Conservation (phyloP, 2,329 filamentous ascomycete species). For the Colletotrichum theobromicola region DNA sequence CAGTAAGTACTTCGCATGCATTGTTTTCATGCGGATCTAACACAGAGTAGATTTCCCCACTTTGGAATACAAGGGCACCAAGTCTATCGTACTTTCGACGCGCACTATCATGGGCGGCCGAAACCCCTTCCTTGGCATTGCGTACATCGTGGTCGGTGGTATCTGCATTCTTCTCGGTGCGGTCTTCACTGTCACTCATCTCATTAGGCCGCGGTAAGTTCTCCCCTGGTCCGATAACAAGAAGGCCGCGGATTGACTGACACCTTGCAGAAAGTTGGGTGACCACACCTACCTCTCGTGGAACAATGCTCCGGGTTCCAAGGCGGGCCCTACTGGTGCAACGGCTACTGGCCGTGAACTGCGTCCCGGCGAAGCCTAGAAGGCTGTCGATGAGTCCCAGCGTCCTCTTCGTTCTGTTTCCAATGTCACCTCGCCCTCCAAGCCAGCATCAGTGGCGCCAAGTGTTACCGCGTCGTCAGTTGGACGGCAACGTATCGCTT, state of each 20-base stretch:
- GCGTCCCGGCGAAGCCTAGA: constrained; percentile 49
- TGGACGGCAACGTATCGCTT: not conserved
- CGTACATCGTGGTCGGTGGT: constrained; percentile 92
- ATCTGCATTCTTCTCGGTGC: constrained; percentile 89
- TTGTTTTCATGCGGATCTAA: not conserved
- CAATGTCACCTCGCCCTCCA: not conserved
- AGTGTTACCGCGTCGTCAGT: constrained; percentile 13
- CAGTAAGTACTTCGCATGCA: constrained; percentile 61
- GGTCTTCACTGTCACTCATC: constrained; percentile 87
- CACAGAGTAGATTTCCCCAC: constrained; percentile 75
- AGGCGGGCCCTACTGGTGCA: constrained; percentile 48
- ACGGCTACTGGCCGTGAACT: constrained; percentile 63
- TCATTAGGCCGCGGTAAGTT: constrained; percentile 82
- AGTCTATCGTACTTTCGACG: constrained; percentile 88
- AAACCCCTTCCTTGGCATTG: constrained; percentile 95
- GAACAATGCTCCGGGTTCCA: constrained; percentile 68
- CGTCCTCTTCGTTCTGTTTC: constrained; percentile 12
- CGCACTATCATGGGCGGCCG: constrained; percentile 92
- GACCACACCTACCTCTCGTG: constrained; percentile 98
- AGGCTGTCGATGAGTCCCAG: constrained; percentile 30
- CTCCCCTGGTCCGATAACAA: not conserved
- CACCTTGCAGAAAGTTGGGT: constrained; percentile 78
- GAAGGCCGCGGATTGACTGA: not conserved
- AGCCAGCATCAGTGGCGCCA: not conserved
- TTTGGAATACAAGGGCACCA: constrained; percentile 80